Conservation (phyloP, 2,329 filamentous ascomycete genomes). For the Epichloe sibirici region DNA sequence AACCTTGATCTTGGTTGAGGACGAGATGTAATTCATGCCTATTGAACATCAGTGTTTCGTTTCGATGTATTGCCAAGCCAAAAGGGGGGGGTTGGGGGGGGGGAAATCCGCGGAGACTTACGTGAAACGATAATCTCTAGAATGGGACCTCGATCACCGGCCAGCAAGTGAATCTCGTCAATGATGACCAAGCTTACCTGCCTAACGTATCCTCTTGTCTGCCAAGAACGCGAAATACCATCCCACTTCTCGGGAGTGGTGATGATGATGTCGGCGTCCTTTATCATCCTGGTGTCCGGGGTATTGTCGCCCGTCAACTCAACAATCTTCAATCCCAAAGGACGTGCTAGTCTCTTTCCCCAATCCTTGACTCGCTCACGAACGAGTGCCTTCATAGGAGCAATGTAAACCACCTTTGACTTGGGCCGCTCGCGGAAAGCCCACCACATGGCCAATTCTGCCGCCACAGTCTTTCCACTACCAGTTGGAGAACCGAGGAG, state of each 20-base stretch:
- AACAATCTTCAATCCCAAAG: constrained; percentile 80
- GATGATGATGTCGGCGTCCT: constrained; percentile 93
- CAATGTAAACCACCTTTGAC: constrained; percentile 97
- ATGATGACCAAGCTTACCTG: constrained; percentile 96
- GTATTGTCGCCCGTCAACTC: constrained; percentile 97
- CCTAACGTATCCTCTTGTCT: constrained; percentile 89
- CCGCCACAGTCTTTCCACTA: constrained; percentile 93
- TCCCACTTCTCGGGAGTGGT: constrained; percentile 99
- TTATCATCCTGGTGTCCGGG: constrained; percentile 88
- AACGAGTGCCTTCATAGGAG: constrained; percentile 97
- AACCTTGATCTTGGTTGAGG: constrained; percentile 80
- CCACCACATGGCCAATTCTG: constrained; percentile 98
- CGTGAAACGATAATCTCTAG: constrained; percentile 87
- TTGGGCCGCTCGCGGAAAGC: constrained; percentile 89
- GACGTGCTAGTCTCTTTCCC: constrained; percentile 66
- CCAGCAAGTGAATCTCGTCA: constrained; percentile 95
- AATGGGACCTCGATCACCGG: constrained; percentile 92
- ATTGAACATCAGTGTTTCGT: constrained; percentile 10
- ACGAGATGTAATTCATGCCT: constrained; percentile 96
- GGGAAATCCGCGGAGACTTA: constrained; percentile 14
- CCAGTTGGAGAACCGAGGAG: constrained; percentile 91
- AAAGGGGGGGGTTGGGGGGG: too few relatives aligned
- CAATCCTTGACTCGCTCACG: constrained; percentile 94
- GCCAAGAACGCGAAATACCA: constrained; percentile 97
- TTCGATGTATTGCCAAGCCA: too few relatives aligned